Evolutionary conservation across 257 asterid genomes (phyloP).

Genomic region (Verbena officinalis): DNA sequence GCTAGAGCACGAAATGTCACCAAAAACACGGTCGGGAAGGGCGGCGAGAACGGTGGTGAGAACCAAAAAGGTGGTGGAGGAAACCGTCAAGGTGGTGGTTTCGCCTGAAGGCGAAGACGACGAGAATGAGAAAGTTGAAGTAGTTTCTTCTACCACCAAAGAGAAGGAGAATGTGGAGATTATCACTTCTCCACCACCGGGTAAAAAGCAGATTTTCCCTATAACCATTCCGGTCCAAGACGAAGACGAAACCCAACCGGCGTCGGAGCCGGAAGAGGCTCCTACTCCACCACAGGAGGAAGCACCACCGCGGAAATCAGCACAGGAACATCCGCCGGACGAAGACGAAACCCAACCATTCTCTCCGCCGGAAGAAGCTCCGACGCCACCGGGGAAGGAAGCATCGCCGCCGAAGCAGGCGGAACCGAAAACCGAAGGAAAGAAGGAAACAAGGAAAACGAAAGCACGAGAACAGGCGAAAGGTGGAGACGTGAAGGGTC

Average conservation of each 20-base stretch:
- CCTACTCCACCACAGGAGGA: constrained; percentile 27
- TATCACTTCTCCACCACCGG: constrained; percentile 32
- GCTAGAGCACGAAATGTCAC: too few species aligned
- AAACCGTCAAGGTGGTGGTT: constrained; percentile 58
- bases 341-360: constrained; percentile 37
- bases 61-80: constrained; percentile 59
- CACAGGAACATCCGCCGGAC: not conserved
- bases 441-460: not conserved
- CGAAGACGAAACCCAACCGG: constrained; percentile 29
- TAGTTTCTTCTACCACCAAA: constrained; percentile 42
- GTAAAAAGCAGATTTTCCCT: not conserved
- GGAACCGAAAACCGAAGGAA: constrained; percentile 4
- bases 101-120: constrained; percentile 23
- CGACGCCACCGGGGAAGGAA: constrained; percentile 34
- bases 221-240: constrained; percentile 33
- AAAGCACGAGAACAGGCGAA: not conserved
- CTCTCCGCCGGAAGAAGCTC: constrained; percentile 32
- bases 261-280: constrained; percentile 21
- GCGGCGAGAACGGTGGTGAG: constrained; percentile 50
- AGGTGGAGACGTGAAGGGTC: not conserved
- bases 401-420: constrained; percentile 14
- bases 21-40: constrained; percentile 50
- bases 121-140: constrained; percentile 4
- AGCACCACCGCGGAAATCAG: too few species aligned
- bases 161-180: constrained; percentile 38